Evolutionary conservation across 176 grass and related monocot species (phyloP).

Genomic region (Zea luxurians): DNA sequence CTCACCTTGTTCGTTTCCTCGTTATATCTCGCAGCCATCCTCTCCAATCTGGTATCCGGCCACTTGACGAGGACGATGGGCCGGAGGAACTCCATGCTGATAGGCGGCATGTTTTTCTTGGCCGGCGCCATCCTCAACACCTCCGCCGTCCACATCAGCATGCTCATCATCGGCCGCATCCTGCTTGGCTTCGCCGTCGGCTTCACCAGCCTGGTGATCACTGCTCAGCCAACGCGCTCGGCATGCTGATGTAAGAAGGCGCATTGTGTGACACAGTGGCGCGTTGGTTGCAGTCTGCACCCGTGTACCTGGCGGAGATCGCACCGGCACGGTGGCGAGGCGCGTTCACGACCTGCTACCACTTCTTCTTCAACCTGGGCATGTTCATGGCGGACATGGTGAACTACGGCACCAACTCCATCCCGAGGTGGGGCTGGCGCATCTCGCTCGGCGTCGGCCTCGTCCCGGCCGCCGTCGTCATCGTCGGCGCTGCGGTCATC

Average conservation of each 20-base stretch:
- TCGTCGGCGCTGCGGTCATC: conserved; percentile 49
- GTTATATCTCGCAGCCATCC: no score
- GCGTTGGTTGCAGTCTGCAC: conserved; percentile 38
- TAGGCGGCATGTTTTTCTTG: no score
- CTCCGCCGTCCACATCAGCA: conserved; percentile 25
- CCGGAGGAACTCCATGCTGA: no score
- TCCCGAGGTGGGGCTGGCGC: conserved; percentile 64
- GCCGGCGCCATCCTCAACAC: no score
- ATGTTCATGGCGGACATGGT: conserved; percentile 65
- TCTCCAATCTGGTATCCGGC: no score
- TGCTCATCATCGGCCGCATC: conserved; percentile 85
- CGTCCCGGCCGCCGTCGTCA: conserved; percentile 42
- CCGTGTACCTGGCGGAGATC: conserved; percentile 79
- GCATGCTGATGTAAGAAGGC: no score
- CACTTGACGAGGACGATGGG: no score
- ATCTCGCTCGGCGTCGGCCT: conserved; percentile 60
- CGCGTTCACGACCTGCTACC: conserved; percentile 62
- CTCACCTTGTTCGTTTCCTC: no score
- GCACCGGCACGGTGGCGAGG: conserved; percentile 71
- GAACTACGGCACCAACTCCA: conserved; percentile 54
- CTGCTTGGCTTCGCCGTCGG: conserved; percentile 89
- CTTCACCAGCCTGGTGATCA: conserved; percentile 62
- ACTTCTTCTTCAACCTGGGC: conserved; percentile 67
- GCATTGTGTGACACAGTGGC: not conserved
- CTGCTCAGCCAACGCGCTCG: not conserved